Conservation (phyloP, 768 basidiomycete species). For the Leucocoprinus sp. region DNA sequence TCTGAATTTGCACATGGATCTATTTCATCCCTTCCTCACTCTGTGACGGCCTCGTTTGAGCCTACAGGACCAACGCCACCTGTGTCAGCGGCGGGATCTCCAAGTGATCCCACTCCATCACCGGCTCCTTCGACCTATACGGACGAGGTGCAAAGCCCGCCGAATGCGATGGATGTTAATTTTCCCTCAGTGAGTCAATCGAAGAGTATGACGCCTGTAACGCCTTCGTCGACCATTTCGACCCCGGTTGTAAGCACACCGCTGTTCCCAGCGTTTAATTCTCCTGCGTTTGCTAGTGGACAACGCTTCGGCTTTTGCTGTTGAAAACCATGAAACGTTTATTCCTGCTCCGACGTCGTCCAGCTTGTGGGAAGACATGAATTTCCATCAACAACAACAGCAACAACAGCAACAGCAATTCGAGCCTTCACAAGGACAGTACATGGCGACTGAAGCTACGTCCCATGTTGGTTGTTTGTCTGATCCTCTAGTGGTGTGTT, state of each 20-base stretch:
- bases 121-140: neutral
- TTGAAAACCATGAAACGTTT: constrained; percentile 1
- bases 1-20: constrained; percentile 4
- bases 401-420: constrained; percentile 3
- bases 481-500: neutral
- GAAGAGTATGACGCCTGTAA: neutral
- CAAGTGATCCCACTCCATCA: constrained; percentile 18
- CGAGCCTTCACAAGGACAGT: neutral
- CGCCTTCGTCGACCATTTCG: neutral
- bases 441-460: neutral
- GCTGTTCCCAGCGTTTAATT: constrained; percentile 5
- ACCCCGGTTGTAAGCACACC: neutral
- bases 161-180: neutral
- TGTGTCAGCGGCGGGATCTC: constrained; percentile 42
- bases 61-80: constrained; percentile 45
- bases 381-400: no score
- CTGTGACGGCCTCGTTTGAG: constrained; percentile 21
- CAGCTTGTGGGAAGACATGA: neutral
- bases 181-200: constrained; percentile 7
- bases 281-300: constrained; percentile 6
- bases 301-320: neutral
- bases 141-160: neutral
- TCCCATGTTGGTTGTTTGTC: constrained; percentile 1
- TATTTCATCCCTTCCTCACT: constrained; percentile 13
- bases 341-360: constrained; percentile 9